Conservation (phyloP, 2,329 filamentous ascomycete genomes). For the Penicillium sp. region DNA sequence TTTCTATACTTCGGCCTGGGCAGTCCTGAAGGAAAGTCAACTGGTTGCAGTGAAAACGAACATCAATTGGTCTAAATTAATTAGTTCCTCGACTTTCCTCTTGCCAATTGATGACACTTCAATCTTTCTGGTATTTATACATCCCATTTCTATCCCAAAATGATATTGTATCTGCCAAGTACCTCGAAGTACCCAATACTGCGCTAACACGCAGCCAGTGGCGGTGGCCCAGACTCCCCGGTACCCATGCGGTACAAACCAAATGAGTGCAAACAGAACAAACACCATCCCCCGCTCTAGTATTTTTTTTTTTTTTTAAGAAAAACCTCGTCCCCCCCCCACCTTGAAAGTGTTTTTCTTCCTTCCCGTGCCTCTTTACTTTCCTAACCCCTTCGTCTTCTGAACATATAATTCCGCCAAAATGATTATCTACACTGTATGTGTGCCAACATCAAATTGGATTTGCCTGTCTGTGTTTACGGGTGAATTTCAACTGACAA, state of each 20-base stretch:
- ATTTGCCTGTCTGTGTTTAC: background rate
- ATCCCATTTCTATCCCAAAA: too few species aligned
- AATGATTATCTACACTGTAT: slow-evolving; percentile 67
- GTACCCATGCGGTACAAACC: background rate
- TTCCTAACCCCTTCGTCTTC: slow-evolving; percentile 14
- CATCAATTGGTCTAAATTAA: background rate
- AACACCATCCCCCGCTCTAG: background rate
- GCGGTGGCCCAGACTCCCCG: slow-evolving; percentile 3
- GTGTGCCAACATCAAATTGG: slow-evolving; percentile 1
- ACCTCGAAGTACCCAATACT: background rate
- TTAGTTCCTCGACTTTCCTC: rapidly evolving
- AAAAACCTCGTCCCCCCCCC: slow-evolving; percentile 21
- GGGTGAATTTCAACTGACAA: slow-evolving; percentile 9
- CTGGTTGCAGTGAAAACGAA: background rate
- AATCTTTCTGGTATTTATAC: too few species aligned
- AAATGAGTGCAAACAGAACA: slow-evolving; percentile 12
- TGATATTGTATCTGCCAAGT: background rate
- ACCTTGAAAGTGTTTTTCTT: slow-evolving; percentile 26
- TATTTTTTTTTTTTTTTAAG: slow-evolving; percentile 5
- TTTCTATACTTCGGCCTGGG: background rate
- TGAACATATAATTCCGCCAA: slow-evolving; percentile 39
- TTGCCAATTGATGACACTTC: background rate
- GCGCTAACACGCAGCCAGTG: background rate
- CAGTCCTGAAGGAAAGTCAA: slow-evolving; percentile 6
- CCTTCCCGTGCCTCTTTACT: slow-evolving; percentile 19